These are phyloP conservation scores for Termitomyces sp. DNA, from an alignment of 768 basidiomycete genomes.

Conservation along the genomic window DNA sequence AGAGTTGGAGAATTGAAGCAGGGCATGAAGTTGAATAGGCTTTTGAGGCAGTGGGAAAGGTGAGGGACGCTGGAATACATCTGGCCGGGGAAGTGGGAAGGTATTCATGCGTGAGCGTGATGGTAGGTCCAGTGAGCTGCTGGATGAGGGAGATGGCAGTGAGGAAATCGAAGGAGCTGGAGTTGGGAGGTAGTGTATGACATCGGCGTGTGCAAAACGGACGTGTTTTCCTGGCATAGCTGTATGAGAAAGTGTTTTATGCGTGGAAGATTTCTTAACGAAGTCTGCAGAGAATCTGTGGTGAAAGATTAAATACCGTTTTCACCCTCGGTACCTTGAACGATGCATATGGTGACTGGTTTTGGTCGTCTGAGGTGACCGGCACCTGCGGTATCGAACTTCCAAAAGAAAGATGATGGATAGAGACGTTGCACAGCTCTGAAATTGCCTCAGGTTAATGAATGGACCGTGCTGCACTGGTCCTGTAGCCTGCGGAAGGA, in stretches of 20 bases:
- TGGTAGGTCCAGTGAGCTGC: background rate
- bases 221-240: constrained; percentile 16
- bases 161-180: background rate
- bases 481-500: background rate
- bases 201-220: constrained; percentile 20
- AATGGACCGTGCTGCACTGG: background rate
- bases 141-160: background rate
- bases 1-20: constrained; percentile 18
- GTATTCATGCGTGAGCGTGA: background rate
- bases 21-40: constrained; percentile 16
- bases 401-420: background rate
- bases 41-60: background rate
- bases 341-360: background rate
- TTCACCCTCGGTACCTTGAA: background rate
- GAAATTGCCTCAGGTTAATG: background rate
- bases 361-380: background rate
- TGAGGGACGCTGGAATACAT: background rate
- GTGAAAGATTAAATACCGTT: background rate
- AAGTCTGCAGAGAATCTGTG: background rate
- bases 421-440: background rate
- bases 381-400: background rate
- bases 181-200: background rate
- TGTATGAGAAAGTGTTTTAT: background rate
- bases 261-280: background rate
- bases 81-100: background rate